Evolutionary conservation across 192 early-diverging fungal genomes (phyloP).

Genomic region (Backusella westeae): DNA sequence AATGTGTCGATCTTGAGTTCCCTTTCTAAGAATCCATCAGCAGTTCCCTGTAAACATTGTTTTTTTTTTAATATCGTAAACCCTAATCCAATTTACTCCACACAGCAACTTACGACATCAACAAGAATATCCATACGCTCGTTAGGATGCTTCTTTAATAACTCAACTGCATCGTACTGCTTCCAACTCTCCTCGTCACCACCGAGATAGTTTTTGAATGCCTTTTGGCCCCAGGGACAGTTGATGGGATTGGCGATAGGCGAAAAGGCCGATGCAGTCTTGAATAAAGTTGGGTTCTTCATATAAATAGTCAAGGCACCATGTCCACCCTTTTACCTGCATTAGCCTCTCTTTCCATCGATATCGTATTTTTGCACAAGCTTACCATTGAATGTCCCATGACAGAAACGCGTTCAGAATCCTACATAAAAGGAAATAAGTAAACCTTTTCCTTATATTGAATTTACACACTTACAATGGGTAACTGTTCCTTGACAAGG

Average conservation of each 20-base stretch:
- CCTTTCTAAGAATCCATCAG: conserved; percentile 66
- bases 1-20: conserved; percentile 67
- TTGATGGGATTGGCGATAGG: conserved; percentile 76
- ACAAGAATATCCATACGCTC: conserved; percentile 39
- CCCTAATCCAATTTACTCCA: not conserved
- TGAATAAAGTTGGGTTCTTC: conserved; percentile 70
- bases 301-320: conserved; percentile 79
- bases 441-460: not conserved
- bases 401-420: conserved; percentile 51
- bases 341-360: not conserved
- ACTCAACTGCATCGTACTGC: conserved; percentile 72
- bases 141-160: conserved; percentile 53
- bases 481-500: conserved; percentile 52
- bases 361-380: not conserved
- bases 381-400: conserved; percentile 71
- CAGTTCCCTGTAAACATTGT: conserved; percentile 52
- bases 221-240: conserved; percentile 79
- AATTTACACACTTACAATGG: conserved; percentile 51
- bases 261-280: conserved; percentile 75
- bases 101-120: conserved; percentile 30
- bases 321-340: conserved; percentile 68
- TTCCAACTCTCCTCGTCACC: conserved; percentile 55
- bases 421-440: not conserved
- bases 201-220: conserved; percentile 77
- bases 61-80: not conserved